phyloP scores from a whole-genome alignment of 768 basidiomycete genomes.

The Solioccasus polychromus region DNA sequence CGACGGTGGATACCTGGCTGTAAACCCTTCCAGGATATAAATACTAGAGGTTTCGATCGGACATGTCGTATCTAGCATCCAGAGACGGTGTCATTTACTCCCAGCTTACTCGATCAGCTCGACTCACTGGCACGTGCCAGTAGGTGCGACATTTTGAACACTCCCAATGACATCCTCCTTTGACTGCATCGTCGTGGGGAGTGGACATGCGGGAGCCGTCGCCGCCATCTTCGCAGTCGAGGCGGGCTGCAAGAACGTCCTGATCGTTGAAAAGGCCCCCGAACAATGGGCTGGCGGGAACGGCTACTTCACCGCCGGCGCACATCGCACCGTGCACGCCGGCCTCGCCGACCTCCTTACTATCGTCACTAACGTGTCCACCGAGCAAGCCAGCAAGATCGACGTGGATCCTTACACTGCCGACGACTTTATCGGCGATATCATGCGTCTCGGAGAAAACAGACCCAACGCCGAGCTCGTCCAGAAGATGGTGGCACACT shows the following conservation, averaged over 20 bases:
- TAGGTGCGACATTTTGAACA: background rate
- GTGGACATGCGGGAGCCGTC: conserved; percentile 66
- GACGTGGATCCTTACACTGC: conserved; percentile 59
- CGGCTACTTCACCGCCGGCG: conserved; percentile 70
- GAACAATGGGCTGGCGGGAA: conserved; percentile 66
- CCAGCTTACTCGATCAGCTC: too few species aligned
- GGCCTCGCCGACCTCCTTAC: conserved; percentile 60
- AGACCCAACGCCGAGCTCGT: conserved; percentile 50
- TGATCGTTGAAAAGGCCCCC: conserved; percentile 66
- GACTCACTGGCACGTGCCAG: too few species aligned
- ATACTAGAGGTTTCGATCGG: background rate
- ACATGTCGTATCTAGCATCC: background rate
- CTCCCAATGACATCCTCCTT: conserved; percentile 22
- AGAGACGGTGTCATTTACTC: too few species aligned
- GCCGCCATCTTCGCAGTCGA: conserved; percentile 61
- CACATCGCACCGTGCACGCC: conserved; percentile 59
- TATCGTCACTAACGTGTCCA: conserved; percentile 47
- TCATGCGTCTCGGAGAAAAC: conserved; percentile 56
- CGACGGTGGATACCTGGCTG: conserved; percentile 71
- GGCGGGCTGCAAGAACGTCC: conserved; percentile 56
- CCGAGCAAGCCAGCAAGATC: conserved; percentile 42
- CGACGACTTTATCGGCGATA: conserved; percentile 53
- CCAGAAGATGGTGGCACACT: conserved; percentile 49
- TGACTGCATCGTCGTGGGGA: conserved; percentile 63
- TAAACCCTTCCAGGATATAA: conserved; percentile 60